Evolutionary conservation across 176 grass and related monocot genomes (phyloP).

Genomic region (Cocos nucifera): DNA sequence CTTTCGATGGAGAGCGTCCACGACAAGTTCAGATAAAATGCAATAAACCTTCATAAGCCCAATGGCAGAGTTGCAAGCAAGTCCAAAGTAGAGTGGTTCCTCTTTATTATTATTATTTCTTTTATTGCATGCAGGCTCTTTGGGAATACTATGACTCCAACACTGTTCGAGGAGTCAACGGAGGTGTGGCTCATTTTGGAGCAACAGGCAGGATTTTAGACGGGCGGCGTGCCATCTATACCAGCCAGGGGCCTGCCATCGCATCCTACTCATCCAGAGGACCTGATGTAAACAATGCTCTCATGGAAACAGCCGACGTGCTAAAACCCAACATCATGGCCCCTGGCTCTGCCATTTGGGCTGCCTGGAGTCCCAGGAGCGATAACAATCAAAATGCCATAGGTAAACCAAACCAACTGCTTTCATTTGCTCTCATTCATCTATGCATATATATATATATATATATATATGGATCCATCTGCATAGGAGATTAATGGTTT

Average conservation of each 20-base stretch:
- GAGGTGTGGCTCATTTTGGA: slow-evolving; percentile 32
- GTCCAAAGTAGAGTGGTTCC: not conserved
- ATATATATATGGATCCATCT: no score
- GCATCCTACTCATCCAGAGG: slow-evolving; percentile 75
- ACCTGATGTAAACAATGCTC: slow-evolving; percentile 49
- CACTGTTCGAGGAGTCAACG: slow-evolving; percentile 25
- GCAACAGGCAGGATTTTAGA: slow-evolving; percentile 48
- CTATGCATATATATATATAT: no score
- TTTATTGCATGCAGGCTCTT: slow-evolving; percentile 26
- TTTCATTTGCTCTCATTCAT: not conserved
- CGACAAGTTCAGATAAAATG: no score
- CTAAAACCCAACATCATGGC: slow-evolving; percentile 90
- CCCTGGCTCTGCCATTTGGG: slow-evolving; percentile 75
- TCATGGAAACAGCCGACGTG: slow-evolving; percentile 47
- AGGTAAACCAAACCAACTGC: slow-evolving; percentile 5
- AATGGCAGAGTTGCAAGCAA: not conserved
- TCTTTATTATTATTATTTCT: not conserved
- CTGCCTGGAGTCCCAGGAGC: slow-evolving; percentile 75
- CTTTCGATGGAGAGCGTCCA: no score
- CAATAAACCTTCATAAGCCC: no score
- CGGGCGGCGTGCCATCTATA: slow-evolving; percentile 62
- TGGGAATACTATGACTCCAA: slow-evolving; percentile 53
- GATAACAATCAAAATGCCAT: slow-evolving; percentile 21
- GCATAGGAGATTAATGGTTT: no score
- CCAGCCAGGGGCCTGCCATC: slow-evolving; percentile 32